Evolutionary conservation across 2,329 filamentous ascomycete genomes (phyloP), one percentile per base, ranked within the genome.

Genomic region (Amauroascus verrucosus): DNA sequence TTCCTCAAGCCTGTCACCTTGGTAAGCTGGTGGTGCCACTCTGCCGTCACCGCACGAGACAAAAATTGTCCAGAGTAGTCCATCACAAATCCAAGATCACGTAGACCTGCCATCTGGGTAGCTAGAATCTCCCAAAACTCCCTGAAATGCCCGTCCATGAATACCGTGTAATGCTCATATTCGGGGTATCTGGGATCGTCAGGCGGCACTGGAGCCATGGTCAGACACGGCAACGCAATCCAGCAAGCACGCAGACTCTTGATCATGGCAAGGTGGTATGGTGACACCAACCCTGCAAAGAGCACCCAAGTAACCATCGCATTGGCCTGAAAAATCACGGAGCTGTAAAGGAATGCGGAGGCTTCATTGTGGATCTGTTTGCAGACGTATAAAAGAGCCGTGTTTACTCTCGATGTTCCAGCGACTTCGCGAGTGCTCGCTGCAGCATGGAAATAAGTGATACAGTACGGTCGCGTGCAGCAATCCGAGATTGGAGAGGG

Each of bases 221-320:
- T 54, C 38, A 54, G 38, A 20, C 45, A 54, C 24, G 54, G 30
- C 13, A 56, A 16, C 8, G 43, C 50, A 13, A 54, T 30, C 51
- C 54, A 56, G 24, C 30, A 44, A 14, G 18, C 38, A 22, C 32
- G 46, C 20, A 56, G n/a, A 18, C 28, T 41, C 30, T 33, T 56
- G 32, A 56, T 20, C 44, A 53, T 48, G 9, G 50, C 54, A 0
- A 63, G 60, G 8, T 59, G 58, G 2, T 44, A 7, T 0, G 62
- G 51, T 5, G 60, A 59, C 6, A 70, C 52, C 14, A 56, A 57
- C 0, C 48, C 43, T 1, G 61, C 59, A 55, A 70, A 69, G 4
- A 64, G 62, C 14, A 69, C 60, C 52, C 69, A 69, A 18, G 67
- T 68, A 51, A 65, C 63, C 2, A 70, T 57, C 56, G 69, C 66